Evolutionary conservation across 805 yeast genomes (phyloP).

Genomic region (Suhomyces vadensis): DNA sequence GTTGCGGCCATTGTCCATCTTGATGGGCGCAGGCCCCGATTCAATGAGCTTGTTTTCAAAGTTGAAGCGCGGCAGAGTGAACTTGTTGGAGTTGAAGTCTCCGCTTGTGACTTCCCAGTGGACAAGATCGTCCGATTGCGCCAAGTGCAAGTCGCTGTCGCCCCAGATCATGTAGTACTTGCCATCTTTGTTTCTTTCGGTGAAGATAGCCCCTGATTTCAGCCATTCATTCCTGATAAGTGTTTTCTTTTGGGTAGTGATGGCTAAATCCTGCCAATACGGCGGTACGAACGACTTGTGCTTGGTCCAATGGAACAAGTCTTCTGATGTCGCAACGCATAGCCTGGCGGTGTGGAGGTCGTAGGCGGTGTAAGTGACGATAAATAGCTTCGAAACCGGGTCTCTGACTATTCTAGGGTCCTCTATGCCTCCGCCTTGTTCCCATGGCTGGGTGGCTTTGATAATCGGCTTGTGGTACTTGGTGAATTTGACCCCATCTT

Average conservation of each 20-base stretch:
- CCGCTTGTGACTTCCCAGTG: conserved; percentile 30
- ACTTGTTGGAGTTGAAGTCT: conserved; percentile 21
- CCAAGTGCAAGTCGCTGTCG: conserved; percentile 40
- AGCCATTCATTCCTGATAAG: conserved; percentile 38
- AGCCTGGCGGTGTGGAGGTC: conserved; percentile 36
- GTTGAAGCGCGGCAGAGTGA: conserved; percentile 28
- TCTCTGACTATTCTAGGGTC: conserved; percentile 45
- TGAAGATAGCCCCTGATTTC: conserved; percentile 44
- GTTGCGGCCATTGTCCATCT: conserved; percentile 30
- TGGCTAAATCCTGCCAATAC: conserved; percentile 36
- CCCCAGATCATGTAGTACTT: conserved; percentile 47
- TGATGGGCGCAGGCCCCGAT: conserved; percentile 45
- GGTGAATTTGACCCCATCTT: conserved; percentile 37
- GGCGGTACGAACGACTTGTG: conserved; percentile 34
- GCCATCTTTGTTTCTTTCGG: conserved; percentile 33
- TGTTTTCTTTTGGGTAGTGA: conserved; percentile 22
- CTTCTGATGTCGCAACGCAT: conserved; percentile 40
- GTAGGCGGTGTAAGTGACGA: conserved; percentile 44
- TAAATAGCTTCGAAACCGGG: conserved; percentile 33
- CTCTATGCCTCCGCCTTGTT: conserved; percentile 42
- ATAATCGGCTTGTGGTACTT: conserved; percentile 34
- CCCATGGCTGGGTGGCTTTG: conserved; percentile 41
- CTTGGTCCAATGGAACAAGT: conserved; percentile 41
- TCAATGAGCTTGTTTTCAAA: conserved; percentile 42
- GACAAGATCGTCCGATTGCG: conserved; percentile 34